Evolutionary conservation across 2,329 filamentous ascomycete species (phyloP), one percentile per base, ranked within the genome.

Genomic region (Emericellopsis atlantica): DNA sequence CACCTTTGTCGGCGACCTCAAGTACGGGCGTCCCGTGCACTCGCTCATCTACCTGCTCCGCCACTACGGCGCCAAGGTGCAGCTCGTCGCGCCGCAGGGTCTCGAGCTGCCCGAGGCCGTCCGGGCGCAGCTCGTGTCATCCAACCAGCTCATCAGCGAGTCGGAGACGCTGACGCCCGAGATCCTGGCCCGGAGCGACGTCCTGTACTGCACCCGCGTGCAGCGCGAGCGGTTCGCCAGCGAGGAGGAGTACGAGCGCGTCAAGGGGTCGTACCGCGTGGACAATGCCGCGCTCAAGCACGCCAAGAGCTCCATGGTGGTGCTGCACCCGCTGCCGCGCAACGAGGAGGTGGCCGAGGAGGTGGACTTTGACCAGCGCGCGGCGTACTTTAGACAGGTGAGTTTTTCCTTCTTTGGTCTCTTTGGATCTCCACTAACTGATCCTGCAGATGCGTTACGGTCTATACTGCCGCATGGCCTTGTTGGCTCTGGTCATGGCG

Each of bases 381-480:
- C 92, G 44, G 90, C 92, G 42, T 98, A 98, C 70, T 98, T 98
- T 67, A 80, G 92, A 84, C 92, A 98, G 84, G 90, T 95, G 67
- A 79, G 84, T 74, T 22, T 14, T 31, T 35, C 14, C 23, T 10
- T 22, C 10, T 12, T n/a, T n/a, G 31, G 24, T 42, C 49, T 34
- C 14, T 22, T 32, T 10, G 14, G 6, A 23, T 11, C 11, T 33
- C 33, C 37, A 40, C 36, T 21, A 31, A 23, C 12, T 22, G 23
- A 33, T 2, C 43, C 12, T 37, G 44, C 55, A 95, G 89, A 95
- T 95, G 90, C 79, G 83, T 66, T 95, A 96, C 66, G 92, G 92
- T 53, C 76, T 98, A 54, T 96, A 95, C 73, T 93, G 85, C 64
- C 84, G 92, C 60, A 98, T 98, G 92, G 92, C 92, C 52, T 67